phyloP scores from a whole-genome alignment of 208 protist species.

The Crithidia acanthocephali region DNA sequence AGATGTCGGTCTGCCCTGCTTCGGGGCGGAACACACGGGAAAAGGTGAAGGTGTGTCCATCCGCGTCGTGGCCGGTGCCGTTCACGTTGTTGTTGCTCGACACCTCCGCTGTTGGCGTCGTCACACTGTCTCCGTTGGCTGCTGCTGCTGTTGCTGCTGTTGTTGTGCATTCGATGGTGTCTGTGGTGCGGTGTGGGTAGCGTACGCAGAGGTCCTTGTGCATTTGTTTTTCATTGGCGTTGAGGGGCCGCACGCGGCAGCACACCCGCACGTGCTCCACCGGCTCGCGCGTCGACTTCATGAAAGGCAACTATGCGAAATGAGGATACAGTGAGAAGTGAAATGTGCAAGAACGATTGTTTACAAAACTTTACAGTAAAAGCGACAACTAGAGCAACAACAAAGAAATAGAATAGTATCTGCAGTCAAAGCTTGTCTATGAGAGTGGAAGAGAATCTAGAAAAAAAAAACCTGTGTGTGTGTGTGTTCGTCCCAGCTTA shows the following conservation, averaged over 20 bases:
- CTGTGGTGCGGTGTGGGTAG: conserved; percentile 8
- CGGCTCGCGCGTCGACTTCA: conserved; percentile 27
- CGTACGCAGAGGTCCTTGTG: conserved; percentile 28
- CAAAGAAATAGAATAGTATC: no score
- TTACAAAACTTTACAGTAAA: no score
- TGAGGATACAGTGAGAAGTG: neutral
- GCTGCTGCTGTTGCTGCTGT: neutral
- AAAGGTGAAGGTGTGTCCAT: conserved; percentile 62
- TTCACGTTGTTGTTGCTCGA: neutral
- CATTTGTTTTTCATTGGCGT: conserved; percentile 28
- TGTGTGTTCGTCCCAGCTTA: no score
- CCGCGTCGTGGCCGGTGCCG: no score
- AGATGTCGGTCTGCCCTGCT: conserved; percentile 77
- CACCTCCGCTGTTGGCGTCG: neutral
- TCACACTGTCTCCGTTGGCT: neutral
- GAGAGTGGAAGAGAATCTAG: no score
- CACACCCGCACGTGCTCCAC: conserved; percentile 53
- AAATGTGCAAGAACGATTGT: neutral
- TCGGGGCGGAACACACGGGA: conserved; percentile 58
- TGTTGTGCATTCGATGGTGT: conserved; percentile 25
- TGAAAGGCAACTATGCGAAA: neutral
- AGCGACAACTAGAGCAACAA: no score
- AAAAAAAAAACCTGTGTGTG: no score
- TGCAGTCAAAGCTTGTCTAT: no score
- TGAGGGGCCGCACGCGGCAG: conserved; percentile 56